Conservation (phyloP, 179 eudicot genomes). For the Silene coronaria region DNA sequence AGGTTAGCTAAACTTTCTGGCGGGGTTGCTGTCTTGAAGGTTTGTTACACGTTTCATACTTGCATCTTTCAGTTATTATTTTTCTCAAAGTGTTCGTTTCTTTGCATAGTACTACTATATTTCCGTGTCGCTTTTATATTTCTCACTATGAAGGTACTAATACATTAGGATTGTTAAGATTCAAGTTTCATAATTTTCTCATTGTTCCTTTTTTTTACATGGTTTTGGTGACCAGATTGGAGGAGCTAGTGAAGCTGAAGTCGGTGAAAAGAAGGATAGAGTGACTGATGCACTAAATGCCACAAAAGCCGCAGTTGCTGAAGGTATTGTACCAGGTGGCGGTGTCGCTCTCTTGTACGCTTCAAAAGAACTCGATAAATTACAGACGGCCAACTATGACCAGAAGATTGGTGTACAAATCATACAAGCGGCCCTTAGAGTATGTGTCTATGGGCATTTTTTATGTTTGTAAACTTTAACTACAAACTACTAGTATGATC, state of each 20-base stretch:
- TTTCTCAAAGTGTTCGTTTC: no score
- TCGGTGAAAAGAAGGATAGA: conserved; percentile 94
- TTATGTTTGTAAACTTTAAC: background rate
- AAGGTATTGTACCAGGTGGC: conserved; percentile 97
- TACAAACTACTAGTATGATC: background rate
- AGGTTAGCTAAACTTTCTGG: conserved; percentile 94
- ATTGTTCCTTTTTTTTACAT: background rate
- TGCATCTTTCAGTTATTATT: background rate
- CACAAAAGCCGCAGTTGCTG: conserved; percentile 97
- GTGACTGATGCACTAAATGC: conserved; percentile 95
- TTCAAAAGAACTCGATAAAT: conserved; percentile 64
- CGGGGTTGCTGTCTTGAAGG: conserved; percentile 96
- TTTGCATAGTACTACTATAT: no score
- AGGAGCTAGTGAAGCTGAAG: conserved; percentile 98
- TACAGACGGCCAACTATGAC: conserved; percentile 77
- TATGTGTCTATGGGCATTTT: conserved; percentile 11
- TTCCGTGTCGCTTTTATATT: no score
- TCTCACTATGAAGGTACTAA: no score
- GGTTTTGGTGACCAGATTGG: conserved; percentile 51
- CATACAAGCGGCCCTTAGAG: conserved; percentile 82
- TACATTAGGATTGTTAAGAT: no score
- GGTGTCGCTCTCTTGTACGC: conserved; percentile 96
- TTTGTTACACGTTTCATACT: conserved; percentile 16
- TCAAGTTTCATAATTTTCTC: no score
- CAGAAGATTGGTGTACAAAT: conserved; percentile 95